Percentiles rank a stretch among this genome's conserved stretches.
Evolutionary conservation across 345 rosid species (phyloP).

Genomic region (Clausena lansium): DNA sequence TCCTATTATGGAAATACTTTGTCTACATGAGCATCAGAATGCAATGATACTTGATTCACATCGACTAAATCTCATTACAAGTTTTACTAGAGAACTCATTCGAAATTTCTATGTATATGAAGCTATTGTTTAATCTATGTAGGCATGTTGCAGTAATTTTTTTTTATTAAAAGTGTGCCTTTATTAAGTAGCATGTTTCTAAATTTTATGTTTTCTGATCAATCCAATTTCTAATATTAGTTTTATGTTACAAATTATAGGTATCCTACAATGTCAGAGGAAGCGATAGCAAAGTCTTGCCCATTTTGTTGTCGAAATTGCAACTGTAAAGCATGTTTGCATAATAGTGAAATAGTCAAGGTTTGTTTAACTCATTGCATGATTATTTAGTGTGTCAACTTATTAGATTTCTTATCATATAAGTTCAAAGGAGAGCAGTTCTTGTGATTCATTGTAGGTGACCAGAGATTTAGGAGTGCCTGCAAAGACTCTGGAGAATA

Average conservation of each 20-base stretch:
- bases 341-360: background rate
- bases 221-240: background rate
- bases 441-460: slow-evolving; percentile 4
- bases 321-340: slow-evolving; percentile 37
- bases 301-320: slow-evolving; percentile 37
- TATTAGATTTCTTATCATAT: background rate
- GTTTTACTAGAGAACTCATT: too few species aligned
- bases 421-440: background rate
- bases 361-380: background rate
- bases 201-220: background rate
- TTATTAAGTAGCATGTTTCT: background rate
- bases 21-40: background rate
- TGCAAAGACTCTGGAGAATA: slow-evolving; percentile 19
- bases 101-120: too few species aligned
- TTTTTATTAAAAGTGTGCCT: background rate
- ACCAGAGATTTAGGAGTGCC: background rate
- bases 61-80: too few species aligned
- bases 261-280: slow-evolving; percentile 13
- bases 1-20: background rate
- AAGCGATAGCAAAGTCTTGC: slow-evolving; percentile 24
- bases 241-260: background rate
- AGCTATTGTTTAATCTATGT: background rate
- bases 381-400: background rate
- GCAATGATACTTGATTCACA: too few species aligned
- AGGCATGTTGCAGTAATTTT: background rate